Evolutionary conservation across 176 grass and related monocot genomes (phyloP).

Genomic region (Cocos nucifera): DNA sequence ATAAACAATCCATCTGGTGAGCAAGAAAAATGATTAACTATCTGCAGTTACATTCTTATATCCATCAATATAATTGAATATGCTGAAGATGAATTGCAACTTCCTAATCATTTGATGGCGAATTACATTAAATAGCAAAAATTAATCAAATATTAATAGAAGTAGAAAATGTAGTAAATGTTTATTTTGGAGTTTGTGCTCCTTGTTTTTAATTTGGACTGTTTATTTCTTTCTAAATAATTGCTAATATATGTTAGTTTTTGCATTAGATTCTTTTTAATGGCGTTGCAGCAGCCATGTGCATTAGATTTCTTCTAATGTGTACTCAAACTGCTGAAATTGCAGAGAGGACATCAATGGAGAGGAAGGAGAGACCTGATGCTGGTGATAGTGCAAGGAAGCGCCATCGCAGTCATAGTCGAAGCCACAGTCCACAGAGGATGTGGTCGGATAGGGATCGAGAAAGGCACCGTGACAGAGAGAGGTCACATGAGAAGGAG

Average conservation of each 20-base stretch:
- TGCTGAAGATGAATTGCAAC: too few relatives aligned
- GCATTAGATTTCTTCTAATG: neutral
- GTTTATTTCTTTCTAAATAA: too few relatives aligned
- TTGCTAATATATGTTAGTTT: too few relatives aligned
- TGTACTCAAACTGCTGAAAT: neutral
- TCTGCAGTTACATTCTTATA: neutral
- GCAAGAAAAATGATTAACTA: neutral
- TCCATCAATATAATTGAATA: too few relatives aligned
- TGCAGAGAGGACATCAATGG: conserved; percentile 50
- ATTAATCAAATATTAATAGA: too few relatives aligned
- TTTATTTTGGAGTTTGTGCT: too few relatives aligned
- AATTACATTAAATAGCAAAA: too few relatives aligned
- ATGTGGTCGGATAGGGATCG: conserved; percentile 59
- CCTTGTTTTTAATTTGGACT: too few relatives aligned
- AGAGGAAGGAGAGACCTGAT: conserved; percentile 54
- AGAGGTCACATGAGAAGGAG: conserved; percentile 5
- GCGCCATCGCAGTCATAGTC: conserved; percentile 44
- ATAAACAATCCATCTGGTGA: conserved; percentile 68
- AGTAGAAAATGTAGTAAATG: too few relatives aligned
- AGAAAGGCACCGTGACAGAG: conserved; percentile 39
- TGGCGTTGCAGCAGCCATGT: neutral
- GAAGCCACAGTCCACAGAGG: conserved; percentile 62
- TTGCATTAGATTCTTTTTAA: neutral
- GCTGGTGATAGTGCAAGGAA: conserved; percentile 51
- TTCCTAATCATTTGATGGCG: too few relatives aligned